Conservation (phyloP, 108 stramenopile species). For the Nannochloropsis gaditana region DNA sequence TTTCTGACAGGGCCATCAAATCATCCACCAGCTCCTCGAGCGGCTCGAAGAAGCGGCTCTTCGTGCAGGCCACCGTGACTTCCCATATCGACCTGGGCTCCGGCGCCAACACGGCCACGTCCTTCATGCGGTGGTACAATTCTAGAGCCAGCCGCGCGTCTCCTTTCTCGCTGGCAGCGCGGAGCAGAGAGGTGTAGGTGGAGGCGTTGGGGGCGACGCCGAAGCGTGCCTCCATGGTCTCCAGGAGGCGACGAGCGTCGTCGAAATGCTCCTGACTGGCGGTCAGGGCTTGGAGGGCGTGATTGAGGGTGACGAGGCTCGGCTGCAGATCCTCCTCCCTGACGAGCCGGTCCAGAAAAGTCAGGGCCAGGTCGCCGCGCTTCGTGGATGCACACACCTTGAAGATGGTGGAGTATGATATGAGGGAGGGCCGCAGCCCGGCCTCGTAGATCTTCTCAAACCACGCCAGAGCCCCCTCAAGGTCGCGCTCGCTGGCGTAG, state of each 20-base stretch:
- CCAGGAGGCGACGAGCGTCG: background rate
- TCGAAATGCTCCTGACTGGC: background rate
- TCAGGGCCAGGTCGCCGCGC: background rate
- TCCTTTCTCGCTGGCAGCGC: background rate
- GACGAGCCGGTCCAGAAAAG: background rate
- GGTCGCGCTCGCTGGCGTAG: background rate
- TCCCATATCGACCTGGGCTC: constrained; percentile 8
- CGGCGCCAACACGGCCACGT: background rate
- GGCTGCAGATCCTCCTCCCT: background rate
- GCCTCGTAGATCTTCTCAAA: background rate
- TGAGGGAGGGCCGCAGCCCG: background rate
- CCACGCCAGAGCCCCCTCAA: background rate
- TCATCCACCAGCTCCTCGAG: background rate
- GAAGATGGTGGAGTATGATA: background rate
- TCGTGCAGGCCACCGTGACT: background rate
- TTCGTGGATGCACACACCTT: background rate
- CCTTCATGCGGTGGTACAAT: background rate
- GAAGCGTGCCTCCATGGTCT: background rate
- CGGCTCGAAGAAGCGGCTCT: background rate
- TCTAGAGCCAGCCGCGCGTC: background rate
- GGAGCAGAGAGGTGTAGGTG: background rate
- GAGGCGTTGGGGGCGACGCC: background rate
- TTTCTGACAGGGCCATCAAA: background rate
- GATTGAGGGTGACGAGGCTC: background rate
- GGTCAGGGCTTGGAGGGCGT: background rate